Conservation (phyloP, 768 basidiomycete genomes). For the Kwoniella dejecticola region DNA sequence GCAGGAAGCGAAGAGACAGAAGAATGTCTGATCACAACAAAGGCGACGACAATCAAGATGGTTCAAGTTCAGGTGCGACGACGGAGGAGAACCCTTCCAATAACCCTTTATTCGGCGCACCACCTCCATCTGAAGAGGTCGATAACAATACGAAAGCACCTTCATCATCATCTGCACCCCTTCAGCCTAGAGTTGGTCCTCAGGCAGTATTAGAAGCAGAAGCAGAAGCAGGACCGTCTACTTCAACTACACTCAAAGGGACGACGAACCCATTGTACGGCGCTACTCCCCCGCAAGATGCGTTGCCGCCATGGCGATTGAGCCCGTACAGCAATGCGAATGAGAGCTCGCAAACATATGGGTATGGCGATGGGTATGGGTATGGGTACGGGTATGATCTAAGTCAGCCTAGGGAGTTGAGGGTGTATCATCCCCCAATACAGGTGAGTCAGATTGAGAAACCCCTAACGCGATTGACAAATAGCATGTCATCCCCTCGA, state of each 20-base stretch:
- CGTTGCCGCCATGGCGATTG: not conserved
- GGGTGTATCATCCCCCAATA: not conserved
- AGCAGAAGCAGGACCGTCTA: not conserved
- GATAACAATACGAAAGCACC: not conserved
- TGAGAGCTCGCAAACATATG: no score
- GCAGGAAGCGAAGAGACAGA: no score
- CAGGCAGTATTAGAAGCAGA: no score
- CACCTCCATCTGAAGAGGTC: not conserved
- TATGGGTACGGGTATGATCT: no score
- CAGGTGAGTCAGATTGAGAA: constrained; percentile 7
- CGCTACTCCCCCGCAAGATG: constrained; percentile 15
- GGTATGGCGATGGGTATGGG: no score
- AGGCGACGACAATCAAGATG: not conserved
- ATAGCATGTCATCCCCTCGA: no score
- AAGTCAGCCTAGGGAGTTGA: constrained; percentile 2
- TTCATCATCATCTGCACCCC: no score
- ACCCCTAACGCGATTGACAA: no score
- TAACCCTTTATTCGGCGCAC: constrained; percentile 41
- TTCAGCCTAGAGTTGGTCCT: not conserved
- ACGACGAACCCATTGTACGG: constrained; percentile 22
- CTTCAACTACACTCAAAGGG: not conserved
- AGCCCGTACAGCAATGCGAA: no score
- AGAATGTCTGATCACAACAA: constrained; percentile 12
- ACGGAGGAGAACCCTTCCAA: constrained; percentile 1
- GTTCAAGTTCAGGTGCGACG: no score